Evolutionary conservation across 2,329 filamentous ascomycete species (phyloP), one percentile per base, ranked within the genome.

Genomic region (Trichophaea hybrida): DNA sequence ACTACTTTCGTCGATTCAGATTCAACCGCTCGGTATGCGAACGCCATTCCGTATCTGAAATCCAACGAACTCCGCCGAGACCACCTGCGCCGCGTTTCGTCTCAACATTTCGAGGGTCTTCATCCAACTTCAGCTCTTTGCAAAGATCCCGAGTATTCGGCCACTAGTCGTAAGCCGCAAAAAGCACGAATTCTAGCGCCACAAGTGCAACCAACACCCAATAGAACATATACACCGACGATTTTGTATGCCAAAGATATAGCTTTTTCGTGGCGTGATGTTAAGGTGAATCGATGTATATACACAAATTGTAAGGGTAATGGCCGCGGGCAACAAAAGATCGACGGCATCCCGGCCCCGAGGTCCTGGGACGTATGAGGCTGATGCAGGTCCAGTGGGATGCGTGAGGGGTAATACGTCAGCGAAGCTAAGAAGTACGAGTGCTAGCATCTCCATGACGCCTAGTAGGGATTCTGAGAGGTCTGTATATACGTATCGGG

Each of bases 261-360:
- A 32, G n/a, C 10, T 12, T 24, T 17, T 50, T 24, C 17, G 10
- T 10, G 48, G 48, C 2, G n/a, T 15, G 13, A 60, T 49, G 32
- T 60, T 53, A 6, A 46, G 48, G 34, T 60, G 59, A 13, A 60
- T 53, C 5, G 59, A 70, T 1, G 70, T 68, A 59, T 69, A 73
- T 4, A 72, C 68, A 60, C 71, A 74, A 0, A 72, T 65, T 3
- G 68, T 57, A 0, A 74, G 61, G 0, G 72, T 72, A 3, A 72
- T 52, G 1, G 71, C 49, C 50, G 72, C 73, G 24, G 66, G 70
- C 57, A 67, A 68, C 1, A 74, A 54, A n/a, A 74, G 68, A 12
- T 63, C 61, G 10, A 68, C 56, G 0, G 70, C 72, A 2, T 71
- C 70, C 7, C 70, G 66, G 2, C 67, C 67, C 38, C 10, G n/a